Conservation (phyloP, 495 filamentous ascomycete genomes). For the Hyaloscypha variabilis region DNA sequence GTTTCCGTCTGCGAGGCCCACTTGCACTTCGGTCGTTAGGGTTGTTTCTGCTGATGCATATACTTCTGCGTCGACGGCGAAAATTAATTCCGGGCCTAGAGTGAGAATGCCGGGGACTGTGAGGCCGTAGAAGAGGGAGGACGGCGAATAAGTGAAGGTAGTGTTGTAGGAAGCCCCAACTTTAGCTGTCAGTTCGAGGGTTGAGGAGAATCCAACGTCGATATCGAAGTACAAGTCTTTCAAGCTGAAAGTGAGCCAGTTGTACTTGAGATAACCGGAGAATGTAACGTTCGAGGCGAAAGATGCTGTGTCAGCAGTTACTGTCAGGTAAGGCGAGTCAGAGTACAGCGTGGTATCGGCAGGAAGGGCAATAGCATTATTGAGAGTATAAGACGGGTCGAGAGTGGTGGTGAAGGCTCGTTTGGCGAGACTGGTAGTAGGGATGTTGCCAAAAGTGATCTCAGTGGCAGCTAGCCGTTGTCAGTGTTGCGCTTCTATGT, state of each 20-base stretch:
- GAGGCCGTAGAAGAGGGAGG: slow-evolving; percentile 28
- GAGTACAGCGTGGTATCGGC: slow-evolving; percentile 29
- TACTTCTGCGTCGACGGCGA: slow-evolving; percentile 33
- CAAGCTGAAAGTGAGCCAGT: slow-evolving; percentile 28
- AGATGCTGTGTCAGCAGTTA: slow-evolving; percentile 28
- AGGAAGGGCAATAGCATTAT: slow-evolving; percentile 32
- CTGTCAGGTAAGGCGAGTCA: slow-evolving; percentile 28
- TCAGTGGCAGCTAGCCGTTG: slow-evolving; percentile 22
- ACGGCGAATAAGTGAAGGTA: slow-evolving; percentile 33
- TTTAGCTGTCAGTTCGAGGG: slow-evolving; percentile 31
- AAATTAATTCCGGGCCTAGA: slow-evolving; percentile 32
- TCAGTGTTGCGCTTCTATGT: slow-evolving; percentile 14
- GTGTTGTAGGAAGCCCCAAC: slow-evolving; percentile 27
- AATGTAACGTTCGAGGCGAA: slow-evolving; percentile 33
- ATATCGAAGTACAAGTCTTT: slow-evolving; percentile 37
- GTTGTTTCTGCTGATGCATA: slow-evolving; percentile 28
- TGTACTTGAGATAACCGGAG: slow-evolving; percentile 36
- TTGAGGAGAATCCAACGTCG: slow-evolving; percentile 32
- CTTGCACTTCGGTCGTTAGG: slow-evolving; percentile 27
- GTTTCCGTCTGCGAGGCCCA: slow-evolving; percentile 33
- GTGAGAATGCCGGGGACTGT: slow-evolving; percentile 32
- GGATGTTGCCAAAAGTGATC: slow-evolving; percentile 30
- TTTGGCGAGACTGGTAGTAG: slow-evolving; percentile 20
- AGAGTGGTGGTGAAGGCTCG: slow-evolving; percentile 31
- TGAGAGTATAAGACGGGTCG: slow-evolving; percentile 33